These are phyloP conservation scores for Colletotrichum sp. DNA, from an alignment of 2,329 filamentous ascomycete species.

Conservation along the genomic window DNA sequence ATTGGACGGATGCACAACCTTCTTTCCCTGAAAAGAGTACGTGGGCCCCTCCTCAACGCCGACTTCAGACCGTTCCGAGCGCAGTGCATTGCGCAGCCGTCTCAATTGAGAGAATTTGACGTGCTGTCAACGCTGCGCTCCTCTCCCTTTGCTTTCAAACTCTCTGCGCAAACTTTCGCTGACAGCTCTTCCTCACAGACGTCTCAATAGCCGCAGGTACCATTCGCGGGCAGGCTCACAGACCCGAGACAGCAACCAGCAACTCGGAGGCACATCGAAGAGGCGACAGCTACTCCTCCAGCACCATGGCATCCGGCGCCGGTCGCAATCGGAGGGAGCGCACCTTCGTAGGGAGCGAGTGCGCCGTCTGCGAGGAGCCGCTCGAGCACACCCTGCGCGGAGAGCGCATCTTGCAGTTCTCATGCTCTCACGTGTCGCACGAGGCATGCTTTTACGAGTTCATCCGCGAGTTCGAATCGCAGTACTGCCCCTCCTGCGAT, in stretches of 20 bases:
- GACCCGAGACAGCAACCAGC: slow-evolving; percentile 36
- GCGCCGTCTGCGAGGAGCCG: slow-evolving; percentile 95
- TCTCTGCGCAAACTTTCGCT: not conserved
- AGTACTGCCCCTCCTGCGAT: slow-evolving; percentile 94
- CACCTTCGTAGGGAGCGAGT: slow-evolving; percentile 94
- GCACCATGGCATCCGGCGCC: slow-evolving; percentile 48
- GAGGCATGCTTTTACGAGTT: slow-evolving; percentile 99
- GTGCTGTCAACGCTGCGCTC: not conserved
- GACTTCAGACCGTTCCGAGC: not conserved
- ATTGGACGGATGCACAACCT: slow-evolving; percentile 28
- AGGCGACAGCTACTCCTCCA: slow-evolving; percentile 32
- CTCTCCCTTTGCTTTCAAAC: not conserved
- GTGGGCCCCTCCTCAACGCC: slow-evolving; percentile 18
- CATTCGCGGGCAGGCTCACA: slow-evolving; percentile 28
- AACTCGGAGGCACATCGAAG: slow-evolving; percentile 39
- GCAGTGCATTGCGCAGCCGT: not conserved
- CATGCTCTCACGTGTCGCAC: slow-evolving; percentile 95
- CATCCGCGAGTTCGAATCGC: slow-evolving; percentile 91
- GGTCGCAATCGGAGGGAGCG: slow-evolving; percentile 86
- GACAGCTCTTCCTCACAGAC: slow-evolving; percentile 21
- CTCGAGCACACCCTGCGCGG: slow-evolving; percentile 93
- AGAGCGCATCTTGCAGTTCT: slow-evolving; percentile 93
- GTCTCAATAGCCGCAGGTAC: slow-evolving; percentile 31
- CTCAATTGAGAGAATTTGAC: not conserved
- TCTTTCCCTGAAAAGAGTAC: slow-evolving; percentile 48